phyloP scores from a whole-genome alignment of 1,284 basidiomycete genomes.

The Volvariella volvacea region DNA sequence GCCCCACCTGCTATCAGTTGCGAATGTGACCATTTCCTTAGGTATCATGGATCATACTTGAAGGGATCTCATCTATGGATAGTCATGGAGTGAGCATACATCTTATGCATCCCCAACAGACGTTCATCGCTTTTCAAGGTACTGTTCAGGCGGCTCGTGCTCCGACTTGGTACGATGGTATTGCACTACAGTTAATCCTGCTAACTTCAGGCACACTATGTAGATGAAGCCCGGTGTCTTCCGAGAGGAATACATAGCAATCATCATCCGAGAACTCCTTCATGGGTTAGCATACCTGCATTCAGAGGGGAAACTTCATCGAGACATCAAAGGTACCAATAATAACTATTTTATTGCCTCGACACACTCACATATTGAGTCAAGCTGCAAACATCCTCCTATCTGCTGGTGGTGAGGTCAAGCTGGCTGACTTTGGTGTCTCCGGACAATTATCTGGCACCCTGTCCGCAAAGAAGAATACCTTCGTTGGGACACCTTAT shows the following conservation, averaged over 20 bases:
- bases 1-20: conserved; percentile 11
- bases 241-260: conserved; percentile 97
- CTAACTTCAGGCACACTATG: conserved; percentile 10
- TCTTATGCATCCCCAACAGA: conserved; percentile 3
- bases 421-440: conserved; percentile 98
- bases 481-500: conserved; percentile 94
- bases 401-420: conserved; percentile 93
- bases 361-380: conserved; percentile 5
- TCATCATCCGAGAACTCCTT: conserved; percentile 89
- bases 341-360: not conserved
- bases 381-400: conserved; percentile 92
- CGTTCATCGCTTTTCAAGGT: conserved; percentile 35
- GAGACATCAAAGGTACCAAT: conserved; percentile 88
- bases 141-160: conserved; percentile 82
- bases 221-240: conserved; percentile 98
- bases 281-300: conserved; percentile 94
- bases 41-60: conserved; percentile 93
- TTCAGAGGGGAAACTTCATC: conserved; percentile 92
- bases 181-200: conserved; percentile 5
- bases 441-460: conserved; percentile 97
- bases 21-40: conserved; percentile 16
- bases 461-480: conserved; percentile 97
- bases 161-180: conserved; percentile 60
- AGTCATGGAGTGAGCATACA: conserved; percentile 84
- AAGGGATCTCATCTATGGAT: conserved; percentile 98